These are phyloP conservation scores for Candida boleticola DNA, from an alignment of 805 yeast species.

Conservation along the genomic window DNA sequence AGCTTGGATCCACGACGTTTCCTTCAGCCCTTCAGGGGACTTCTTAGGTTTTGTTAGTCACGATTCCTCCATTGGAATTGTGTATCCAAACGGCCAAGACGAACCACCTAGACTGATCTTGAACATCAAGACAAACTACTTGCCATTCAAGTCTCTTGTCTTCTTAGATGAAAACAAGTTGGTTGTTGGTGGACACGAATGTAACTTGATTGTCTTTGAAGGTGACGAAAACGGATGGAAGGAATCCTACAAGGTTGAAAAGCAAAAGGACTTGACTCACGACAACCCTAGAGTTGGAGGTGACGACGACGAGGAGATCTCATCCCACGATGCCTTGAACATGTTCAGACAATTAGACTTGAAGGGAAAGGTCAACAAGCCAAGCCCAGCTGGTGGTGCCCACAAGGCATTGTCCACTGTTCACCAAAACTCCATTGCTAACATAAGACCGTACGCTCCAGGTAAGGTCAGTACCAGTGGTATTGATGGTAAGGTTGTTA, in stretches of 20 bases:
- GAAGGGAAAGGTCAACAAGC: constrained; percentile 72
- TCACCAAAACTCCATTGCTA: constrained; percentile 87
- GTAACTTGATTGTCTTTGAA: constrained; percentile 82
- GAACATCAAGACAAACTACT: constrained; percentile 59
- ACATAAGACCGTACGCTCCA: constrained; percentile 49
- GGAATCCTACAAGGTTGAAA: constrained; percentile 57
- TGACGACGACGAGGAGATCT: constrained; percentile 52
- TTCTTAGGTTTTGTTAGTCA: constrained; percentile 80
- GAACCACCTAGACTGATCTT: constrained; percentile 60
- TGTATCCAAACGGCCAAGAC: constrained; percentile 71
- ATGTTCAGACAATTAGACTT: constrained; percentile 95
- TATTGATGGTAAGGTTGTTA: constrained; percentile 87
- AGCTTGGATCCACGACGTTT: constrained; percentile 90
- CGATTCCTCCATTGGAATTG: constrained; percentile 78
- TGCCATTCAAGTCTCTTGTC: constrained; percentile 77
- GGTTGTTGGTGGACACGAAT: constrained; percentile 88
- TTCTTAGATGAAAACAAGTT: constrained; percentile 67
- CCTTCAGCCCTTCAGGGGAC: constrained; percentile 78
- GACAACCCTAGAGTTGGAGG: constrained; percentile 31
- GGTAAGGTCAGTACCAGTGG: constrained; percentile 67
- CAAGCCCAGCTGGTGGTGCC: constrained; percentile 23
- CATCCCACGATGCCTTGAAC: constrained; percentile 77
- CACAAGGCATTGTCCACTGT: constrained; percentile 58
- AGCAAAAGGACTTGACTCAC: constrained; percentile 37
- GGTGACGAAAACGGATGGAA: constrained; percentile 67